Evolutionary conservation across 768 basidiomycete genomes (phyloP), one percentile per base, ranked within the genome.

Genomic region (Phanerochaete carnosa): DNA sequence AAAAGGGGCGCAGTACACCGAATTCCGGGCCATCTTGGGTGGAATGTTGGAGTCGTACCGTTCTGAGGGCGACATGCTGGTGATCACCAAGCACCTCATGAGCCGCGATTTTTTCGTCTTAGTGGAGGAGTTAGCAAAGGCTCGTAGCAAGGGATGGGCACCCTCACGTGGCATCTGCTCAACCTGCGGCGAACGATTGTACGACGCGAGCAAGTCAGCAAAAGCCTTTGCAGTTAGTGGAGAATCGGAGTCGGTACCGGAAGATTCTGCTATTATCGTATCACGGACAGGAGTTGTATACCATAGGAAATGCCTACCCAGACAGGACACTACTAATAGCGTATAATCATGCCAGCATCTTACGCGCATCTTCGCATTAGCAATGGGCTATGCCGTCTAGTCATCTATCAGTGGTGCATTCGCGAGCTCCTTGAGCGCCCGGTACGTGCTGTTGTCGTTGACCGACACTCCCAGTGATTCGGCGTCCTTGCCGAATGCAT

Each of bases 21-120:
- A 98, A 73, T 96, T 98, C 74, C 83, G 94, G 47, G 83, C 85
- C 12, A 95, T 99, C 61, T 79, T 99, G 30, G 88, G 87, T 0
- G 90, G 93, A n/a, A 99, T 98, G 93, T 75, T 98, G 66, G 94
- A 96, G 68, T 90, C 94, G 1, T 98, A 98, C 75, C 86, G 89
- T 39, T 86, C 90, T 3, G 95, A 99, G 64, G 92, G 91, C 28
- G 95, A 98, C 65, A 85, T 95, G 80, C 77, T 98, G 26, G 74
- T 80, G 45, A 94, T 96, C 66, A 90, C 94, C 25, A 92, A 89
- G 63, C 85, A 86, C 61, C 76, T 98, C 47, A 77, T 95, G 45
- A 83, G 90, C 26, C 82, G 89, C 32, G 96, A 98, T 71, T 74
- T 96, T 51, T 95, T 92, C 64, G 84, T 87, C 58, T 82, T 82